Percentiles rank a stretch among this genome's conserved stretches.
Evolutionary conservation across 495 filamentous ascomycete genomes (phyloP).

Genomic region (Bacidia gigantensis): DNA sequence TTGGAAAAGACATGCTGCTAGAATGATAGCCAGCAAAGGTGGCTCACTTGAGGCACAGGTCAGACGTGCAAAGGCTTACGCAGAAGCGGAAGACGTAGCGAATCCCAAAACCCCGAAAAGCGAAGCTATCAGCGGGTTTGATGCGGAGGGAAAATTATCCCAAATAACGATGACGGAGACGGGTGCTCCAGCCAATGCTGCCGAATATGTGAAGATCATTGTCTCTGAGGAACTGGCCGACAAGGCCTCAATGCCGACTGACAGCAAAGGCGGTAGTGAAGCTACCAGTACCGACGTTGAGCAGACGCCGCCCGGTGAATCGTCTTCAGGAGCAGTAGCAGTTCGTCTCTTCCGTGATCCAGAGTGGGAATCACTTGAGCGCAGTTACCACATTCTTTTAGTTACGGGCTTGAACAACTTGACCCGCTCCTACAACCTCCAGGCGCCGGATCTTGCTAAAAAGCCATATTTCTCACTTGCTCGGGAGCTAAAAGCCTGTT

Average conservation of each 20-base stretch:
- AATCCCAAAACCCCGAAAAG: conserved; percentile 31
- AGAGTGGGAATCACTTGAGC: conserved; percentile 49
- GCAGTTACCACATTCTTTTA: conserved; percentile 62
- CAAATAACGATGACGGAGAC: conserved; percentile 31
- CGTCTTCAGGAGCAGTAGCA: background rate
- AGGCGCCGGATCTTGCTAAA: conserved; percentile 81
- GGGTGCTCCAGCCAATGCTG: conserved; percentile 7
- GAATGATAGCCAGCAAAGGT: conserved; percentile 66
- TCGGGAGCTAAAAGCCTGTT: conserved; percentile 69
- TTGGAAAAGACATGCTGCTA: conserved; percentile 76
- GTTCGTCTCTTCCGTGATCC: conserved; percentile 32
- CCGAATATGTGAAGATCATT: conserved; percentile 9
- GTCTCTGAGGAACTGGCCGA: conserved; percentile 13
- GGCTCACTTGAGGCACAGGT: conserved; percentile 69
- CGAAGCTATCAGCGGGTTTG: conserved; percentile 33
- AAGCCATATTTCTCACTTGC: conserved; percentile 84
- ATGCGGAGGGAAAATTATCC: conserved; percentile 26
- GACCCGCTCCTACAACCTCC: conserved; percentile 83
- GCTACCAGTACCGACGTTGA: background rate
- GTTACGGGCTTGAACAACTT: conserved; percentile 67
- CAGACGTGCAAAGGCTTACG: conserved; percentile 54
- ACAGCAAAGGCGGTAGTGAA: background rate
- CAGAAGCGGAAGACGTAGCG: conserved; percentile 49
- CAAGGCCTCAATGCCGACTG: background rate
- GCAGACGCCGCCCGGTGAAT: conserved; percentile 19